A percentile compares a stretch with the other conserved stretches of the same genome.
Conservation (phyloP, 805 yeast genomes). For the Wickerhamiella hasegawae region DNA sequence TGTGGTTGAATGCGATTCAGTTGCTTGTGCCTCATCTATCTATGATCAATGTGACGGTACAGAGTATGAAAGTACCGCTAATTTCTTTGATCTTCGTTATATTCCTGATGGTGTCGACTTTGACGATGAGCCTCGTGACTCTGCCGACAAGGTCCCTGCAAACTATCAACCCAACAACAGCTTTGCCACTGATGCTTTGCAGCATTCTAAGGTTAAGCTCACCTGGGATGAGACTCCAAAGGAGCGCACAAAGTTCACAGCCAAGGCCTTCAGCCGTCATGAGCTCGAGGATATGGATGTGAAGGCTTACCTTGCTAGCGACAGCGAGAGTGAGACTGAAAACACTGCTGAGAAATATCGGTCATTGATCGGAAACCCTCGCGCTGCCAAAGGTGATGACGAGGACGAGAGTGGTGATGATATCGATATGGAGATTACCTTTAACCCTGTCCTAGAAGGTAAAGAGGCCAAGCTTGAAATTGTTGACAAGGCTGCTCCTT, state of each 20-base stretch:
- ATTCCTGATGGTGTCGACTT: constrained; percentile 89
- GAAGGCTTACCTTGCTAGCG: constrained; percentile 40
- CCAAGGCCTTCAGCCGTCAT: constrained; percentile 70
- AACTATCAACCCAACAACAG: constrained; percentile 55
- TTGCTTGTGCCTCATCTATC: constrained; percentile 53
- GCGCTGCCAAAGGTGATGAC: constrained; percentile 22
- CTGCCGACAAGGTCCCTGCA: constrained; percentile 54
- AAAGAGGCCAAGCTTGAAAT: constrained; percentile 20
- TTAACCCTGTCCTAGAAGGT: constrained; percentile 68
- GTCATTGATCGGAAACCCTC: constrained; percentile 10
- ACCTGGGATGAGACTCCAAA: constrained; percentile 99
- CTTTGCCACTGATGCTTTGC: constrained; percentile 88
- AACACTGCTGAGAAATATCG: constrained; percentile 13
- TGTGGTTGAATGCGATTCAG: constrained; percentile 64
- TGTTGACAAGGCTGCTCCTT: constrained; percentile 2
- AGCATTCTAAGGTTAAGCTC: constrained; percentile 86
- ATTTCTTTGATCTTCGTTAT: constrained; percentile 79
- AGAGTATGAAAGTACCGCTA: constrained; percentile 91
- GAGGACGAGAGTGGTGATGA: constrained; percentile 24
- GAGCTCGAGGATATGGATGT: constrained; percentile 49
- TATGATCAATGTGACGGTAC: constrained; percentile 87
- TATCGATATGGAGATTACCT: constrained; percentile 89
- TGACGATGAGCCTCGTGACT: constrained; percentile 60
- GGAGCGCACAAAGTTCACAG: constrained; percentile 61
- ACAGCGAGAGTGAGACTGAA: constrained; percentile 19